Evolutionary conservation across 768 basidiomycete species (phyloP).

Genomic region (Phaeotremella fagi): DNA sequence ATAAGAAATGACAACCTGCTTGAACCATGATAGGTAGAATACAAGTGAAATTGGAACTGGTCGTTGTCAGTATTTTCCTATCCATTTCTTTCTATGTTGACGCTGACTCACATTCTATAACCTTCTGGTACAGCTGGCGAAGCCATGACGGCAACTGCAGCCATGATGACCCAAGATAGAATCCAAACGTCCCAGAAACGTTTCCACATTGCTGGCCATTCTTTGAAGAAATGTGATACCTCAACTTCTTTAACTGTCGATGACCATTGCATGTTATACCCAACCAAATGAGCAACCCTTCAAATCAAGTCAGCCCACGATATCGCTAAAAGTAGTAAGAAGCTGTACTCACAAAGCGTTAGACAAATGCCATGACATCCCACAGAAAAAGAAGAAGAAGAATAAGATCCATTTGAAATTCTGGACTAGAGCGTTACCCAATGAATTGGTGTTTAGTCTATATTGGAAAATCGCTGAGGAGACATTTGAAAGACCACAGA

Average conservation of each 20-base stretch:
- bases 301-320: slow-evolving; percentile 7
- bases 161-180: slow-evolving; percentile 49
- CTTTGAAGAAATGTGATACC: slow-evolving; percentile 78
- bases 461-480: slow-evolving; percentile 47
- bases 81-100: no score
- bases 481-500: slow-evolving; percentile 44
- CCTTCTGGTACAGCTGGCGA: slow-evolving; percentile 56
- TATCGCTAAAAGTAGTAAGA: slow-evolving; percentile 12
- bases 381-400: slow-evolving; percentile 59
- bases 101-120: slow-evolving; percentile 58
- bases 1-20: slow-evolving; percentile 43
- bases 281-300: slow-evolving; percentile 57
- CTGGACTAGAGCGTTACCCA: slow-evolving; percentile 40
- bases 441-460: slow-evolving; percentile 43
- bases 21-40: slow-evolving; percentile 44
- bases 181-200: slow-evolving; percentile 66
- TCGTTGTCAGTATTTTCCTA: no score
- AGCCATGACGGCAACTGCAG: slow-evolving; percentile 58
- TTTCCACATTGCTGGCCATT: slow-evolving; percentile 75
- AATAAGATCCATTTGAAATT: slow-evolving; percentile 54
- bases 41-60: slow-evolving; percentile 42
- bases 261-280: slow-evolving; percentile 64
- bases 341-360: slow-evolving; percentile 52
- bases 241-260: slow-evolving; percentile 69
- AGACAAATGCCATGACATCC: slow-evolving; percentile 65